Conservation (phyloP, 768 basidiomycete genomes). For the Phylloporus arenicola region DNA sequence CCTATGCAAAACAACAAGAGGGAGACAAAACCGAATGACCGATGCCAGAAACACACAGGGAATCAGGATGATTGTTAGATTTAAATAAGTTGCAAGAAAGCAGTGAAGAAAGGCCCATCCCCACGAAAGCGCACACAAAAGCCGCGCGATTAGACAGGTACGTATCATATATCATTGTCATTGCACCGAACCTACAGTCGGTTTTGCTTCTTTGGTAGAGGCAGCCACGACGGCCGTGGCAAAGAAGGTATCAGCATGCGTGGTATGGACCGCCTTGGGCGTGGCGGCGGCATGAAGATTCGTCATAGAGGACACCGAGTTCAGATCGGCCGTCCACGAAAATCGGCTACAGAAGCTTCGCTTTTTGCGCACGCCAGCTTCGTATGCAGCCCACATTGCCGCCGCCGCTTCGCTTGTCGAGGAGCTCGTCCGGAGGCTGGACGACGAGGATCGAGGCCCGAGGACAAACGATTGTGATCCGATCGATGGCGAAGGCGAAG, state of each 20-base stretch:
- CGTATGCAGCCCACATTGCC: slow-evolving; percentile 30
- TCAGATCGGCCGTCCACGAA: slow-evolving; percentile 27
- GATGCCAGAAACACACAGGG: slow-evolving; percentile 2
- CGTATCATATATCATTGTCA: slow-evolving; percentile 2
- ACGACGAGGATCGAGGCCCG: slow-evolving; percentile 25
- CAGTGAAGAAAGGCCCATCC: neutral
- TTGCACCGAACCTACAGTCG: slow-evolving; percentile 14
- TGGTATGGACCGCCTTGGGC: slow-evolving; percentile 19
- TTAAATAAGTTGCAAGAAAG: slow-evolving; percentile 2
- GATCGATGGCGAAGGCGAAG: slow-evolving; percentile 27
- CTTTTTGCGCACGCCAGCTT: slow-evolving; percentile 30
- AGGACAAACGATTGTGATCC: slow-evolving; percentile 24
- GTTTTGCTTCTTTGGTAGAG: neutral
- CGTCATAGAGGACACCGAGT: slow-evolving; percentile 20
- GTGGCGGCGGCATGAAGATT: slow-evolving; percentile 9
- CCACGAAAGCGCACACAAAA: neutral
- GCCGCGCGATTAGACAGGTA: neutral
- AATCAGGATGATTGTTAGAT: neutral
- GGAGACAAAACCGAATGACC: neutral
- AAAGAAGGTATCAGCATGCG: slow-evolving; percentile 5
- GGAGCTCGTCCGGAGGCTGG: slow-evolving; percentile 21
- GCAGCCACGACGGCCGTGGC: slow-evolving; percentile 7
- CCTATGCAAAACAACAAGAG: slow-evolving; percentile 26
- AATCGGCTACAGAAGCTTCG: slow-evolving; percentile 27
- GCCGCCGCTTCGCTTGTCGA: slow-evolving; percentile 20